Evolutionary conservation across 768 basidiomycete species (phyloP), one percentile per base, ranked within the genome.

Genomic region (Boletus rubroflammeus): DNA sequence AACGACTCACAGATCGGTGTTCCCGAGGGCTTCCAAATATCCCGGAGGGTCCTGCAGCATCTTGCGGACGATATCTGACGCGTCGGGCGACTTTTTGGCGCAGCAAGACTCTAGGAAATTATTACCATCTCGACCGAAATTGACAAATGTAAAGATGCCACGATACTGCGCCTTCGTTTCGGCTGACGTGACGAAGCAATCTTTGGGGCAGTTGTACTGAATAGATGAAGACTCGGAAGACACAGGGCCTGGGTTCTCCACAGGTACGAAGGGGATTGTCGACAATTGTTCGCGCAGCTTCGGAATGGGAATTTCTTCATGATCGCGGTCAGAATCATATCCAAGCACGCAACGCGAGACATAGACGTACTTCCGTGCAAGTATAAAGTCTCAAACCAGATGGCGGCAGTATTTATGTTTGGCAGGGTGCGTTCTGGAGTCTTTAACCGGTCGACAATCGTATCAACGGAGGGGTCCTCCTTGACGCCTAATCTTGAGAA

Each of bases 11-110:
- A 47, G 26, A 3, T 43, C 2, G 7, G 23, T 42, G 4, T 47
- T 25, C 14, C 38, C 21, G 5, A 53, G 36, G n/a, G 19, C 48
- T 29, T 19, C 17, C 13, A 58, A 34, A 17, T 61, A 61, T 31
- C 3, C 32, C 28, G 25, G 36, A n/a, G 60, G 60, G 32, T 40
- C 29, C 29, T 40, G n/a, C 13, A 38, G 35, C 4, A 62, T 62
- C 41, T 48, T 62, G 23, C 48, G 45, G 28, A 5, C 48, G 9
- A 62, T 40, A 31, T 62, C 60, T 1, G 48, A 53, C 36, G 51
- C 55, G 2, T 62, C 60, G 1, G 55, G 60, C 4, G 40, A 62
- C 45, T 50, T 57, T 36, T 53, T 57, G 44, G 60, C 51, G 6
- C 47, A 34, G 25, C 60, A 61, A 11, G 29, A 53, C 1, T 62